These are phyloP conservation scores for Protomyces inundatus DNA, from an alignment of 1,139 yeast genomes.

Conservation along the genomic window DNA sequence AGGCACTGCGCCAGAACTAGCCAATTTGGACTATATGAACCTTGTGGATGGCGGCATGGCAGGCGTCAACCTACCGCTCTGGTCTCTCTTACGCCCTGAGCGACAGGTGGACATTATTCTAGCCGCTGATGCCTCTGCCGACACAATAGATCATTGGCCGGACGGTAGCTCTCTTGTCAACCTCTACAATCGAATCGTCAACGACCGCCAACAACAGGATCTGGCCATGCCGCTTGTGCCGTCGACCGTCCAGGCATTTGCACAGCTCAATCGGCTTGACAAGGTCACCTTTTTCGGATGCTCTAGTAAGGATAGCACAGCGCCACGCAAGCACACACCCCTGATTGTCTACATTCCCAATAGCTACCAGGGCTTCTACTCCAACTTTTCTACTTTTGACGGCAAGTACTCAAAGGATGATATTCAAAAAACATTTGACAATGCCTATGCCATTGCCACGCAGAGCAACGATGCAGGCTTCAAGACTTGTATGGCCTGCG, in stretches of 20 bases:
- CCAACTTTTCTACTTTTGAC: constrained; percentile 73
- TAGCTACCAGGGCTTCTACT: constrained; percentile 57
- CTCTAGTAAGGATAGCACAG: constrained; percentile 49
- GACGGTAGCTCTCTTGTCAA: constrained; percentile 65
- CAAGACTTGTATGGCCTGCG: constrained; percentile 83
- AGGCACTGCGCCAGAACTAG: constrained; percentile 27
- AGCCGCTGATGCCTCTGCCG: constrained; percentile 86
- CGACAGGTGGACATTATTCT: constrained; percentile 70
- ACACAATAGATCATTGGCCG: constrained; percentile 51
- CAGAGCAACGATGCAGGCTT: constrained; percentile 66
- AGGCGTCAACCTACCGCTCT: constrained; percentile 67
- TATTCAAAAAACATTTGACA: constrained; percentile 58
- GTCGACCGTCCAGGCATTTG: constrained; percentile 50
- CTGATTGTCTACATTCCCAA: constrained; percentile 76
- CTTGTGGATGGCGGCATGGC: constrained; percentile 91
- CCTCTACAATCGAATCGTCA: constrained; percentile 55
- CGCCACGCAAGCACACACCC: constrained; percentile 51
- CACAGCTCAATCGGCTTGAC: constrained; percentile 48
- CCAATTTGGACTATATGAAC: constrained; percentile 45
- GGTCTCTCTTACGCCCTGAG: constrained; percentile 66
- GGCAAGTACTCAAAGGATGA: constrained; percentile 52
- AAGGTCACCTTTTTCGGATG: constrained; percentile 67
- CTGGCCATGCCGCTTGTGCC: constrained; percentile 70
- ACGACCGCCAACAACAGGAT: constrained; percentile 52
- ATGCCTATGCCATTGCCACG: constrained; percentile 75